Evolutionary conservation across 2,329 filamentous ascomycete genomes (phyloP), one percentile per base, ranked within the genome.

Genomic region (Knufia fluminis): DNA sequence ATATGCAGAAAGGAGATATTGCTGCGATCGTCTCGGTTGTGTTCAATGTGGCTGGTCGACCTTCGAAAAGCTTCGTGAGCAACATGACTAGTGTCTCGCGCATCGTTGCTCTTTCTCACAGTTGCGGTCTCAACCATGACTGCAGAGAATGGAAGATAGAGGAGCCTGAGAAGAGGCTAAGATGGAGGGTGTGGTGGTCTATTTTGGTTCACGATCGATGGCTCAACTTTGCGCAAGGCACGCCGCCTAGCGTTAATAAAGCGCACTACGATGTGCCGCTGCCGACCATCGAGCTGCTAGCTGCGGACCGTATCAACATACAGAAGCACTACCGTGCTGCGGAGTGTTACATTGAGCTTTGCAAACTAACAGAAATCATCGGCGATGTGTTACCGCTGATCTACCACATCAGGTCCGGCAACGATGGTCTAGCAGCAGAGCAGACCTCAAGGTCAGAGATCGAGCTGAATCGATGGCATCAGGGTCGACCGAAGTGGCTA

Each of bases 11-110:
- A 0, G 79, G 78, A 0, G 76, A 78, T 1, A 66, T 82, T 38
- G 77, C 78, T 1, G 78, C 77, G 0, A 71, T 83, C 20, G 70
- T 74, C 19, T 74, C 78, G 1, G 72, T 77, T 3, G 61, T 82
- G 7, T 67, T 83, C 8, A 79, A 83, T 55, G 64, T 82, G 1
- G 75, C 74, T 1, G 80, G 79, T 1, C 68, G 79, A 2, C 79
- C 80, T 4, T 59, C 55, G 7, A 45, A 48, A 35, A 51, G 55
- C 31, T 40, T 59, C 16, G 48, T 58, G 3, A 53, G 49, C 38
- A 79, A 79, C 57, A 71, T 75, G 6, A 71, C 75, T 24, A 73
- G 74, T 12, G 74, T 72, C 51, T 75, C 74, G 0, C 71, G 74
- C 3, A 74, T 72, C 17, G 68, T 77, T 9, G 74, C 73, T 3